phyloP scores from a whole-genome alignment of 495 filamentous ascomycete genomes.

The Penicillium taxi region DNA sequence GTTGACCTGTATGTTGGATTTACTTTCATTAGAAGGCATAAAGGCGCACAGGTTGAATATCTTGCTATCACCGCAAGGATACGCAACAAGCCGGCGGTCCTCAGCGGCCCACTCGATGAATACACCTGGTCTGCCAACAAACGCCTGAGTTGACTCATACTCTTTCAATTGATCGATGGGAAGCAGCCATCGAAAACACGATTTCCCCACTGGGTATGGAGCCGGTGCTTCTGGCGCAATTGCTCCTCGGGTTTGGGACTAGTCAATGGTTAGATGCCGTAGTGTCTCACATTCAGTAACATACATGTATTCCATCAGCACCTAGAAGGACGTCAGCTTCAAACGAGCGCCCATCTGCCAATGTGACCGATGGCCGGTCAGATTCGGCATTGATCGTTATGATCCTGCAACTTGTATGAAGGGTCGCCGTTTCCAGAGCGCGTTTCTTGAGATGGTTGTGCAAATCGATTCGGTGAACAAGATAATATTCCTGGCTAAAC shows the following conservation, averaged over 20 bases:
- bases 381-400: constrained; percentile 37
- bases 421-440: constrained; percentile 30
- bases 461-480: constrained; percentile 48
- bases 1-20: constrained; percentile 4
- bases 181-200: constrained; percentile 22
- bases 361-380: constrained; percentile 31
- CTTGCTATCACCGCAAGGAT: constrained; percentile 23
- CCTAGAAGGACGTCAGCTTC: constrained; percentile 51
- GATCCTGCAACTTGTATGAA: constrained; percentile 46
- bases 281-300: neutral
- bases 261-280: neutral
- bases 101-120: constrained; percentile 22
- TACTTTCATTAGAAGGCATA: constrained; percentile 14
- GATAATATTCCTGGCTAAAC: constrained; percentile 22
- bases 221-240: constrained; percentile 14
- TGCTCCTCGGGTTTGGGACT: constrained; percentile 18
- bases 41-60: constrained; percentile 23
- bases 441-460: constrained; percentile 39
- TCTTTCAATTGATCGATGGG: constrained; percentile 12
- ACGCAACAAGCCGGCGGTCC: constrained; percentile 20
- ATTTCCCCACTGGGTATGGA: constrained; percentile 19
- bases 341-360: constrained; percentile 41
- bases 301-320: constrained; percentile 47
- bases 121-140: constrained; percentile 13
- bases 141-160: constrained; percentile 5